phyloP scores from a whole-genome alignment of 768 basidiomycete species.

The Psilocybe cyanescens region DNA sequence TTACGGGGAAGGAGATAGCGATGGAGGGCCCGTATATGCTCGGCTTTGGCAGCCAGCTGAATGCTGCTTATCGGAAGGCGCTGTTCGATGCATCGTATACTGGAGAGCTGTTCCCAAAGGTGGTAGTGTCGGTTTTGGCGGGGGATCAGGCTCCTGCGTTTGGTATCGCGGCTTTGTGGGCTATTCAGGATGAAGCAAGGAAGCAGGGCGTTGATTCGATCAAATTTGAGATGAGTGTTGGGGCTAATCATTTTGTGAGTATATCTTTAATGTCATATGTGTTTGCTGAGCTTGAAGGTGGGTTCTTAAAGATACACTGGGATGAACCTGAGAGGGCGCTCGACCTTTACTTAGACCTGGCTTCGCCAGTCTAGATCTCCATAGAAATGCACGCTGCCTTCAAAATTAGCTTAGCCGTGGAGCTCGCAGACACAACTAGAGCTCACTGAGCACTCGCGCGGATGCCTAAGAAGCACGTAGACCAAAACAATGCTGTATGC shows the following conservation, averaged over 20 bases:
- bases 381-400: background rate
- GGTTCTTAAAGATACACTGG: background rate
- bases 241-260: slow-evolving; percentile 9
- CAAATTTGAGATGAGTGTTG: background rate
- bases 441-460: no score
- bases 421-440: no score
- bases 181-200: background rate
- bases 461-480: no score
- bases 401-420: no score
- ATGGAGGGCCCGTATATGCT: background rate
- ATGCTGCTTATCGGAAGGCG: background rate
- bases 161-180: slow-evolving; percentile 1
- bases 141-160: background rate
- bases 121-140: background rate
- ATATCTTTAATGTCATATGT: background rate
- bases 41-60: background rate
- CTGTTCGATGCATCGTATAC: background rate
- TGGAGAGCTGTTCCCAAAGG: background rate
- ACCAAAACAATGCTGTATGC: no score
- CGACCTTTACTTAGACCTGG: background rate
- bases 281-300: background rate
- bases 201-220: background rate
- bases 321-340: background rate
- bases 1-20: background rate
- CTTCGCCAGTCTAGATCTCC: background rate